A percentile compares a stretch with the other conserved stretches of the same genome.
phyloP scores from a whole-genome alignment of 768 basidiomycete genomes.

The Clitopilus hobsonii region DNA sequence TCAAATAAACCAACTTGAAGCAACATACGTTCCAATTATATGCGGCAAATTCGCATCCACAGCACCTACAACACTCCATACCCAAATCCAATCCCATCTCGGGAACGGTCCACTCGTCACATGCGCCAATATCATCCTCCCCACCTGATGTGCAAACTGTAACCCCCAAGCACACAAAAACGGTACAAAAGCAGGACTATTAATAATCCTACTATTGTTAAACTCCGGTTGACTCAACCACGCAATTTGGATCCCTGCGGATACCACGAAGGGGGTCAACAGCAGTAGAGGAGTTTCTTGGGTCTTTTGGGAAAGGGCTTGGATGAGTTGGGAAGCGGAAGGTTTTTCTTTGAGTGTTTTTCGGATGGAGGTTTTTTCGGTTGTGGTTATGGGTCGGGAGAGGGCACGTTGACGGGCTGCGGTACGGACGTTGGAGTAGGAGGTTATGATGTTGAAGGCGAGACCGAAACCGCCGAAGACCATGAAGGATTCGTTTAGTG shows the following conservation, averaged over 20 bases:
- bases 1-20: too few species aligned
- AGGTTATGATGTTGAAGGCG: constrained; percentile 75
- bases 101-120: constrained; percentile 84
- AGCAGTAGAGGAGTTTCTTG: constrained; percentile 51
- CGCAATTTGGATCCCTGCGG: constrained; percentile 64
- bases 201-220: constrained; percentile 62
- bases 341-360: constrained; percentile 12
- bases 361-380: constrained; percentile 1
- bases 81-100: constrained; percentile 81
- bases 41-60: constrained; percentile 76
- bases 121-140: constrained; percentile 90
- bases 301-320: not conserved
- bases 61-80: constrained; percentile 73
- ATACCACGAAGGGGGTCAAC: constrained; percentile 75
- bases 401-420: constrained; percentile 23
- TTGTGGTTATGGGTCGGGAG: not conserved
- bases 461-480: constrained; percentile 66
- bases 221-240: constrained; percentile 76
- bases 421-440: constrained; percentile 79
- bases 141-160: constrained; percentile 87
- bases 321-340: not conserved
- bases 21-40: constrained; percentile 61
- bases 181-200: constrained; percentile 76
- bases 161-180: constrained; percentile 93
- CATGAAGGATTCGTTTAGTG: constrained; percentile 88